Base-by-base conservation (phyloP, 2,329 filamentous ascomycete genomes). In the Tolypocladium guangdongense region DNA sequence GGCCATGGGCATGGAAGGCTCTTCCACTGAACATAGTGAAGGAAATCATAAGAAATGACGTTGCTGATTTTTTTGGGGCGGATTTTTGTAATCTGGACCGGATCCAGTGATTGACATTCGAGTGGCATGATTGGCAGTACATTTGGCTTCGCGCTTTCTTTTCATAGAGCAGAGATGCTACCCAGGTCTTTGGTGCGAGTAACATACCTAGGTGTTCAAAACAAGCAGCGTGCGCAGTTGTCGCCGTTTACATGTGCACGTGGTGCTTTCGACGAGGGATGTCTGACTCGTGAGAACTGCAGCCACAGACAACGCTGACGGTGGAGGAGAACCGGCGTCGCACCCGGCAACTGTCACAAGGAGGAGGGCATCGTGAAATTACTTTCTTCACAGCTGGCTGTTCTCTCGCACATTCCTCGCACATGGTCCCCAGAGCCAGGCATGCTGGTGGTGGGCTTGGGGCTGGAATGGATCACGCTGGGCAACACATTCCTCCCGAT, bases 401-500 rank as follows among this genome's bases (percentile, higher is more conserved):
- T 36, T 18, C 14, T 43, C 7, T 11, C 11, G 35, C 35, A 16
- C 14, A 36, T 18, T n/a, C n/a, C n/a, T n/a, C n/a, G n/a, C n/a
- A n/a, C n/a, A n/a, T n/a, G n/a, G n/a, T 18, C 12, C 39, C 27
- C 22, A 22, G n/a, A 49, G 30, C 22, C 22, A 14, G 22, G 24
- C 37, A 55, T 37, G 27, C 4, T 47, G 54, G 38, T 54, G 54
- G 58, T 61, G 60, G 57, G 54, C 41, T 47, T 45, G 51, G 39
- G 41, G 52, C 52, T 67, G 69, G 69, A 71, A 71, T 71, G 69
- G 57, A 57, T 65, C 55, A 63, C 62, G 56, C 61, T 52, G 59
- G 57, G 65, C 68, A 70, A 72, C 69, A 63, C 69, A 71, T 72
- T 72, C 69, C 69, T 65, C 51, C 52, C 52, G 52, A 62, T 59